Conservation (phyloP, 768 basidiomycete genomes). For the Cyclocybe aegerita region DNA sequence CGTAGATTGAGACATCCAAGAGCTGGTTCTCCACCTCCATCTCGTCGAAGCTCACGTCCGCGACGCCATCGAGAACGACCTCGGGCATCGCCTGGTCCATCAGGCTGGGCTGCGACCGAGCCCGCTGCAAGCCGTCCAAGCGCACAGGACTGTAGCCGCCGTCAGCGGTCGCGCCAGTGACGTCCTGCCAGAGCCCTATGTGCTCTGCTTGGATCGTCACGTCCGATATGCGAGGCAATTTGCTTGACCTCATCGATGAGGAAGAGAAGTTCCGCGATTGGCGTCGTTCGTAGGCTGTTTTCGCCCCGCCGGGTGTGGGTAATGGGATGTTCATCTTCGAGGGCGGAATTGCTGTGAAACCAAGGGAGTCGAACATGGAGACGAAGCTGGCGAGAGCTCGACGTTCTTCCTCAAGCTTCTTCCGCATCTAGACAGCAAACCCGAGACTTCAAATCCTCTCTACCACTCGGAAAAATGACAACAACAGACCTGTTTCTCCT, state of each 20-base stretch:
- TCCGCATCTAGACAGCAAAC: conserved; percentile 39
- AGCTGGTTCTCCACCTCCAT: conserved; percentile 33
- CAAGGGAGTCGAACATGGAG: conserved; percentile 76
- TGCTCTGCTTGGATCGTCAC: conserved; percentile 19
- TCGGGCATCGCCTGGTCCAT: conserved; percentile 60
- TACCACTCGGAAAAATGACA: background rate
- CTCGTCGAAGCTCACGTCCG: conserved; percentile 56
- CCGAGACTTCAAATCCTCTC: background rate
- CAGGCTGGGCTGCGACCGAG: conserved; percentile 46
- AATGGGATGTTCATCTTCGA: conserved; percentile 47
- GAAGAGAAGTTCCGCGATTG: conserved; percentile 21
- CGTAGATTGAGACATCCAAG: conserved; percentile 15
- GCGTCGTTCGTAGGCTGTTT: conserved; percentile 47
- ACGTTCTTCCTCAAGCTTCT: conserved; percentile 75
- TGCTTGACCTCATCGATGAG: conserved; percentile 7
- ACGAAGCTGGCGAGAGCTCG: conserved; percentile 80
- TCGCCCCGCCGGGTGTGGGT: conserved; percentile 52
- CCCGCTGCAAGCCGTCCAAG: conserved; percentile 29
- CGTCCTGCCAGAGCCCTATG: conserved; percentile 16
- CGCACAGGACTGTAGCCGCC: conserved; percentile 53
- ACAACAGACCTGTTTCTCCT: conserved; percentile 64
- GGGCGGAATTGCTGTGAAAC: conserved; percentile 37
- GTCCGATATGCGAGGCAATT: conserved; percentile 24
- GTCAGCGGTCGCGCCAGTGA: conserved; percentile 20
- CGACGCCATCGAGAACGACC: conserved; percentile 35